A percentile compares a stretch with the other conserved stretches of the same genome.
These are phyloP conservation scores for Pezicula carpinea DNA, from an alignment of 2,329 filamentous ascomycete species.

Conservation along the genomic window DNA sequence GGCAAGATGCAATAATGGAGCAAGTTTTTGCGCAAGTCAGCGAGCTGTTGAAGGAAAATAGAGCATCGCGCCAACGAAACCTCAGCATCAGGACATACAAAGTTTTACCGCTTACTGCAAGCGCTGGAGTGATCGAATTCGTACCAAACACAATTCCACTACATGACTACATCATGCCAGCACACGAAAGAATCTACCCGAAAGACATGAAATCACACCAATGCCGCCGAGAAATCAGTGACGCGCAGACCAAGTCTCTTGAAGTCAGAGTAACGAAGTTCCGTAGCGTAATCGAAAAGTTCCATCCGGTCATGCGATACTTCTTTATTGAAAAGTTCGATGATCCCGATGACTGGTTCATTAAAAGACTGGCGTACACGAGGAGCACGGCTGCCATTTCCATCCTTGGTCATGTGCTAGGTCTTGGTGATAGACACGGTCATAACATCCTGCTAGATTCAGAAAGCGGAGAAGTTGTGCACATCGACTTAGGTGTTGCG, in stretches of 20 bases:
- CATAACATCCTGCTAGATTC: slow-evolving; percentile 95
- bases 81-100: slow-evolving; percentile 95
- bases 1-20: slow-evolving; percentile 98
- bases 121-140: slow-evolving; percentile 93
- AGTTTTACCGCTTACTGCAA: slow-evolving; percentile 80
- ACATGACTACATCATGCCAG: slow-evolving; percentile 87
- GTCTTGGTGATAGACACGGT: slow-evolving; percentile 88
- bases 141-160: slow-evolving; percentile 89
- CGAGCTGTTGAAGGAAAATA: slow-evolving; percentile 79
- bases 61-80: slow-evolving; percentile 80
- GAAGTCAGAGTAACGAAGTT: slow-evolving; percentile 72
- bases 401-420: slow-evolving; percentile 88
- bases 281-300: slow-evolving; percentile 71
- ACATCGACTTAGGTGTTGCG: slow-evolving; percentile 94
- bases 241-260: slow-evolving; percentile 63
- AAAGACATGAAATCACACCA: slow-evolving; percentile 71
- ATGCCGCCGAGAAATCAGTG: slow-evolving; percentile 75
- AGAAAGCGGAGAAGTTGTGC: slow-evolving; percentile 86
- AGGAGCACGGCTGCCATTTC: slow-evolving; percentile 91
- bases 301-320: slow-evolving; percentile 90
- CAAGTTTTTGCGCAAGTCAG: slow-evolving; percentile 98
- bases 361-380: slow-evolving; percentile 82
- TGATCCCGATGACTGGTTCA: slow-evolving; percentile 95
- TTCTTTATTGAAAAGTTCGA: slow-evolving; percentile 96
- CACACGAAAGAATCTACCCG: slow-evolving; percentile 82